Base-by-base conservation (phyloP, 441 rosid genomes). In the Geranium incanum region DNA sequence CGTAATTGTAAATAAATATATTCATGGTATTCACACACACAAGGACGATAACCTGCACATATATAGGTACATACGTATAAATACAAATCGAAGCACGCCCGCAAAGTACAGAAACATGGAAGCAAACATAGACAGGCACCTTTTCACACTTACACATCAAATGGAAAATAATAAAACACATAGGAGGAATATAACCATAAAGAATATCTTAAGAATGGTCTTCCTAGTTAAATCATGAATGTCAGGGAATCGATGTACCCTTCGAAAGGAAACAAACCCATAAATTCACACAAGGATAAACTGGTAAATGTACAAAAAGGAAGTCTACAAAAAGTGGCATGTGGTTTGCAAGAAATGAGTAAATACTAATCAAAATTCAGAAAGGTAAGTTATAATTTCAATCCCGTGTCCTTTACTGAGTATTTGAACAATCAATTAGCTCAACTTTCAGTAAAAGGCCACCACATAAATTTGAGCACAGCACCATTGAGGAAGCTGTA, bases 401-500 rank as follows among this genome's bases (percentile, higher is more conserved):
- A 36, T 36, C 18, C 0, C 21, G 23, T 15, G 21, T 55, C 21
- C 62, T 55, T 55, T 55, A 5, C 62, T 16, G 18, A 36, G 19
- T 65, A 28, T 41, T 65, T n/a, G 18, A 59, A 15, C 16, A 15
- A 59, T 59, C 64, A 59, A 59, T 59, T 59, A 59, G 16, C 23
- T 23, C 5, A 38, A 38, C 8, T 38, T 4, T 8, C 21, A 55
- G 6, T 55, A 55, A 19, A 55, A 55, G 3, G 62, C 36, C 68
- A 65, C 12, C n/a, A 19, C 68, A 65, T 33, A 33, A 65, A 36
- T 65, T 15, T 13, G 18, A 11, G 68, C 68, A 36, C 43, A 65
- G n/a, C 67, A 64, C 13, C 9, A 8, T 36, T n/a, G 68, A n/a
- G 39, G 68, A 65, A 65, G 18, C 68, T 33, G 68, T 65, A 65